These are phyloP conservation scores for Croton laevigatus DNA, from an alignment of 441 rosid genomes.

Conservation along the genomic window DNA sequence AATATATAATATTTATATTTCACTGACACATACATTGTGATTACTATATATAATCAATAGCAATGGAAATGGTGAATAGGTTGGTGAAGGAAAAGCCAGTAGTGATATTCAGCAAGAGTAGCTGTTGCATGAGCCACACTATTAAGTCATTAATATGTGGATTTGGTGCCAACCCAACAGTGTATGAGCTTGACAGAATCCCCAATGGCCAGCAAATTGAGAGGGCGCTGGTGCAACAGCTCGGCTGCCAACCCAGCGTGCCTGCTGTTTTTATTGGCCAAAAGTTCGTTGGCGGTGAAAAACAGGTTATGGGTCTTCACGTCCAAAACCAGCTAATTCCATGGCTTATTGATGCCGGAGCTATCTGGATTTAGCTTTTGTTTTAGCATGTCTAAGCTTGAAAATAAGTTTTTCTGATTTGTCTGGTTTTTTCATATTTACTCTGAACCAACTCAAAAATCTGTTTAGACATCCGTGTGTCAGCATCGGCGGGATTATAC, in stretches of 20 bases:
- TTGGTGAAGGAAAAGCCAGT: constrained; percentile 54
- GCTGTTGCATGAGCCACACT: constrained; percentile 70
- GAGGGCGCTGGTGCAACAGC: constrained; percentile 48
- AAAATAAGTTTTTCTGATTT: neutral
- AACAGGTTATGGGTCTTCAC: constrained; percentile 70
- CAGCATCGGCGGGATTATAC: neutral
- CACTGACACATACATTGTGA: too few species aligned
- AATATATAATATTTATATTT: neutral
- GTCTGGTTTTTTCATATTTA: neutral
- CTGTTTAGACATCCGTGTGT: neutral
- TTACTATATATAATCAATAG: neutral
- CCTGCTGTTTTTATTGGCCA: constrained; percentile 77
- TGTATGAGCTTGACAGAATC: constrained; percentile 56
- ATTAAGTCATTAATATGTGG: constrained; percentile 51
- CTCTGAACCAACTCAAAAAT: neutral
- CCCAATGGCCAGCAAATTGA: constrained; percentile 55
- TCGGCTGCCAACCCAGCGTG: constrained; percentile 55
- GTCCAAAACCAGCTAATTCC: constrained; percentile 55
- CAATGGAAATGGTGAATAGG: constrained; percentile 32
- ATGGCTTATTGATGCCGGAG: constrained; percentile 48
- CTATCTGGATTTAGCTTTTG: constrained; percentile 31
- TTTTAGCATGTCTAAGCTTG: neutral
- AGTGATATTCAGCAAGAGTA: constrained; percentile 67
- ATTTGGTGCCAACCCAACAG: constrained; percentile 57
- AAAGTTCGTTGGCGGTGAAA: constrained; percentile 63